These are phyloP conservation scores for Pyricularia grisea DNA, from an alignment of 2,329 filamentous ascomycete genomes.

Conservation along the genomic window DNA sequence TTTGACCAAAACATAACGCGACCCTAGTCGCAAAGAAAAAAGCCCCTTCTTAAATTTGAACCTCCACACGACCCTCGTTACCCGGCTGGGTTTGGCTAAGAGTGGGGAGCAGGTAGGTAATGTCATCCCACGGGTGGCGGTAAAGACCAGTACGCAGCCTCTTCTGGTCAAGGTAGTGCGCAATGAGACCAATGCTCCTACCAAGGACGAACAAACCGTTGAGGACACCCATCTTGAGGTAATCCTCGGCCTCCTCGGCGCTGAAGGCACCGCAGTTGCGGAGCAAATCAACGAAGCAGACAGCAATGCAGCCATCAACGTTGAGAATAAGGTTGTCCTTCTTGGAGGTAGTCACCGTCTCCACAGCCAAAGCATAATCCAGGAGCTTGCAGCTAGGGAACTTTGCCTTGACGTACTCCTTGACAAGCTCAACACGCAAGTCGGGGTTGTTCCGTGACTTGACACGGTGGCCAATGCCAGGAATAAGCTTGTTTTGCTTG, in stretches of 20 bases:
- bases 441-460: constrained; percentile 99
- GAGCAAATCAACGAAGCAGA: constrained; percentile 97
- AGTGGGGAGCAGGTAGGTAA: constrained; percentile 86
- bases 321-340: constrained; percentile 99
- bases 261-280: constrained; percentile 98
- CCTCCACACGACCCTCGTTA: constrained; percentile 81
- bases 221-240: constrained; percentile 97
- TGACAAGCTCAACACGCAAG: constrained; percentile 97
- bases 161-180: constrained; percentile 99
- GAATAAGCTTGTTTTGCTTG: constrained; percentile 99
- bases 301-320: constrained; percentile 94
- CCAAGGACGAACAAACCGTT: constrained; percentile 99
- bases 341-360: constrained; percentile 97
- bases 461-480: constrained; percentile 97
- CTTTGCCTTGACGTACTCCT: constrained; percentile 95
- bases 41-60: constrained; percentile 51
- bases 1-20: not conserved
- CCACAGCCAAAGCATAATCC: constrained; percentile 95
- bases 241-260: constrained; percentile 93
- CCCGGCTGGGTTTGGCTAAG: constrained; percentile 62
- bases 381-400: constrained; percentile 98
- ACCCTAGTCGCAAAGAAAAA: not conserved
- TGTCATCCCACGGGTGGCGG: constrained; percentile 98
- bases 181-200: constrained; percentile 96
- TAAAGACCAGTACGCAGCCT: constrained; percentile 95